Evolutionary conservation across 805 yeast species (phyloP).

Genomic region (Kazachstania psychrophila): DNA sequence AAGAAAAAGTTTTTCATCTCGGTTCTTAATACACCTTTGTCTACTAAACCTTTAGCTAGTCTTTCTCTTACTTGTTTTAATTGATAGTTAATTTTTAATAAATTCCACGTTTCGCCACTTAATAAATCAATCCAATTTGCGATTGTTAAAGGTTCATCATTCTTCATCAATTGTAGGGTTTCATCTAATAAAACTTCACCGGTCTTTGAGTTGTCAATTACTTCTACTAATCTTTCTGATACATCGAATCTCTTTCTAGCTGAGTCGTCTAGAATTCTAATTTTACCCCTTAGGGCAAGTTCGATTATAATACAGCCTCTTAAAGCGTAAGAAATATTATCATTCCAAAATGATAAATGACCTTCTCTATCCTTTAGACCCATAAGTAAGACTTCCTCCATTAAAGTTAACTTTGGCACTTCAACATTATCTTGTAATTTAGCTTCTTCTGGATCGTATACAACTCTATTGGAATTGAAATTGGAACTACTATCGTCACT

Average conservation of each 20-base stretch:
- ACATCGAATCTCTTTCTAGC: conserved; percentile 83
- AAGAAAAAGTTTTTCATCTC: conserved; percentile 89
- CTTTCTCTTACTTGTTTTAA: conserved; percentile 95
- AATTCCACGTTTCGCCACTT: conserved; percentile 95
- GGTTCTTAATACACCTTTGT: conserved; percentile 91
- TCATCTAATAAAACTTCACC: conserved; percentile 95
- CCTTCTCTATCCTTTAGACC: conserved; percentile 96
- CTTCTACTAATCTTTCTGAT: conserved; percentile 80
- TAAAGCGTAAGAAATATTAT: conserved; percentile 89
- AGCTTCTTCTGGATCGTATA: conserved; percentile 62
- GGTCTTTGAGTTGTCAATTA: conserved; percentile 74
- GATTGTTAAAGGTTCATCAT: conserved; percentile 68
- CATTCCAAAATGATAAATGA: conserved; percentile 95
- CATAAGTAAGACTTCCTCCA: conserved; percentile 92
- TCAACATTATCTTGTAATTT: conserved; percentile 31
- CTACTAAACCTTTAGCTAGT: conserved; percentile 91
- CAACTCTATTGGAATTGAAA: conserved; percentile 47
- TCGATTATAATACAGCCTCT: conserved; percentile 91
- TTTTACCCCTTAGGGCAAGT: conserved; percentile 82
- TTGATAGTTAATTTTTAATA: conserved; percentile 89
- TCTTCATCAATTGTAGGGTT: conserved; percentile 80
- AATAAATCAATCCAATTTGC: conserved; percentile 89
- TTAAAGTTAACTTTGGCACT: conserved; percentile 74
- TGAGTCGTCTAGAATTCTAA: conserved; percentile 84
- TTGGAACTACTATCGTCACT: conserved; percentile 16